These are phyloP conservation scores for Coemansia sp. DNA, from an alignment of 192 early-diverging fungal genomes.

Conservation along the genomic window DNA sequence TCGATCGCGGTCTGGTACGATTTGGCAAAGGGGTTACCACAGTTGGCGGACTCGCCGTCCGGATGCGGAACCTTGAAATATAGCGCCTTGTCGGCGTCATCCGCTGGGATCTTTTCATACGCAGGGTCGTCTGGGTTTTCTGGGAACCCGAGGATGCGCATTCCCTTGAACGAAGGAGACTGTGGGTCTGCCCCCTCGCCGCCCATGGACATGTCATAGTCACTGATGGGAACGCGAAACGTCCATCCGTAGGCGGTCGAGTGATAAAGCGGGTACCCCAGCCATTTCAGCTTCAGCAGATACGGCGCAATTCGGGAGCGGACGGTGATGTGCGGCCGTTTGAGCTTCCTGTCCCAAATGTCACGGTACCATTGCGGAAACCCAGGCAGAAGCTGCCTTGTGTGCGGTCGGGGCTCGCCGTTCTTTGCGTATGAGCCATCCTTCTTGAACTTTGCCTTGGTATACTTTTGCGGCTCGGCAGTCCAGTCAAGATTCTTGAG, in stretches of 20 bases:
- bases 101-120: constrained; percentile 49
- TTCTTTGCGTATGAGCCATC: constrained; percentile 49
- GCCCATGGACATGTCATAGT: constrained; percentile 32
- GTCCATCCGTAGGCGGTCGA: constrained; percentile 76
- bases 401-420: constrained; percentile 52
- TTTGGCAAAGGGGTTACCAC: constrained; percentile 88
- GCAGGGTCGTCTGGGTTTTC: constrained; percentile 47
- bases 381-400: constrained; percentile 55
- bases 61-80: constrained; percentile 87
- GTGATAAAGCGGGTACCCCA: constrained; percentile 76
- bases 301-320: constrained; percentile 79
- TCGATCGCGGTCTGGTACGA: constrained; percentile 80
- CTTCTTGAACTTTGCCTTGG: constrained; percentile 34
- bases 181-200: constrained; percentile 10
- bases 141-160: constrained; percentile 41
- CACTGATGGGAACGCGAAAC: constrained; percentile 65
- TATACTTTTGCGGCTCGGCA: constrained; percentile 51
- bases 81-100: constrained; percentile 22
- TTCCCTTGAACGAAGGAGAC: constrained; percentile 32
- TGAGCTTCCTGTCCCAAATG: constrained; percentile 65
- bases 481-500: constrained; percentile 80
- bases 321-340: constrained; percentile 67
- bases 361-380: constrained; percentile 84
- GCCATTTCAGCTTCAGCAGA: constrained; percentile 83
- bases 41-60: constrained; percentile 75